Base-by-base conservation (phyloP, 2,329 filamentous ascomycete genomes). In the Ascochyta fabae region DNA sequence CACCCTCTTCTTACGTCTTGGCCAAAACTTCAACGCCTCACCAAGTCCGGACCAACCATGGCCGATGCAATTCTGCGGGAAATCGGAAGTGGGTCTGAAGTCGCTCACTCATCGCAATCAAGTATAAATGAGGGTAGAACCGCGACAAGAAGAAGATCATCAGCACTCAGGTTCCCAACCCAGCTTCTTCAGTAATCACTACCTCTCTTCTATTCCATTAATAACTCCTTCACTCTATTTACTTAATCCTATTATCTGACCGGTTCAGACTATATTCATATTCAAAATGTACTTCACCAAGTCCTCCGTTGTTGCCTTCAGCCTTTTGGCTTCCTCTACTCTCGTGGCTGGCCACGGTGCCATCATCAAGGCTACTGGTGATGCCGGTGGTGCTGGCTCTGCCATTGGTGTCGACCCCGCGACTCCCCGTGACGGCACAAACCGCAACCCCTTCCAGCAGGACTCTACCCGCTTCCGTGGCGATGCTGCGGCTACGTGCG, bases 401-500 rank as follows among this genome's bases (percentile, higher is more conserved):
- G 79, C 78, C 60, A 77, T 81, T 16, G 85, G 85, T 65, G 70
- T 88, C 58, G 81, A 83, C 71, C 77, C 80, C 42, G 67, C 65
- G 62, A 88, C 85, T 46, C 85, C 86, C 36, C 85, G 86, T 58
- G 84, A 87, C 61, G 86, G 86, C 36, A 87, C 85, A 22, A 71
- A 77, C 12, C 81, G 86, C 57, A 75, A 80, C 45, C 86, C 86
- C 41, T 88, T 87, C 79, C 86, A 89, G 75, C 81, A 83, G 60
- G 86, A 88, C 62, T 80, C 80, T 46, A 89, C 86, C 48, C 84
- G 84, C 52, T 88, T 88, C 81, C 77, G 77, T 48, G 84, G 83
- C 36, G 77, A 75, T 35, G 73, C 80, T 13, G 82, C 80, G 12
- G 79, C 80, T 35, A 80, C 79, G 23, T 80, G 85, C 62, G 84